Conservation (phyloP, 805 yeast species). For the Debaryomyces prosopidis region DNA sequence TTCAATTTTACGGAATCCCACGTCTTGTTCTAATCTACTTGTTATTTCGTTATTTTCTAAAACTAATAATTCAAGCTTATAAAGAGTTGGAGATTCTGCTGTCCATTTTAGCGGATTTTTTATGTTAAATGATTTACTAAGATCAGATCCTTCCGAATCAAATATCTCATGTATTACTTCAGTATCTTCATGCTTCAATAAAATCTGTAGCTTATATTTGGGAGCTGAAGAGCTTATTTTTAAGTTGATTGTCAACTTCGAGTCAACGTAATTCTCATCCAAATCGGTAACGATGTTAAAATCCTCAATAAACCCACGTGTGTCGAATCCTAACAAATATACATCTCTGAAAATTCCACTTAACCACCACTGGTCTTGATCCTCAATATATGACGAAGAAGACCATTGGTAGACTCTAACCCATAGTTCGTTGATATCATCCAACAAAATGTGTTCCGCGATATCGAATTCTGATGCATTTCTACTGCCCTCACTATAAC, state of each 20-base stretch:
- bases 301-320: conserved; percentile 27
- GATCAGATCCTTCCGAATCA: not conserved
- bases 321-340: conserved; percentile 20
- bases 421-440: conserved; percentile 11
- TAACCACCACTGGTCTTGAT: conserved; percentile 43
- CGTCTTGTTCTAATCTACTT: conserved; percentile 16
- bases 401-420: conserved; percentile 34
- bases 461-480: conserved; percentile 33
- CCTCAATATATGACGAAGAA: conserved; percentile 32
- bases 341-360: conserved; percentile 41
- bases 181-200: not conserved
- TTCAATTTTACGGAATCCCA: conserved; percentile 30
- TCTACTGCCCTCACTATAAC: conserved; percentile 32
- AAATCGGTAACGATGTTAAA: conserved; percentile 21
- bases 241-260: conserved; percentile 5
- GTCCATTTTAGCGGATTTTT: conserved; percentile 28
- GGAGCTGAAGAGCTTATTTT: not conserved
- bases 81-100: conserved; percentile 32
- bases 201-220: conserved; percentile 1
- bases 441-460: conserved; percentile 9
- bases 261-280: conserved; percentile 10
- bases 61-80: conserved; percentile 17
- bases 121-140: conserved; percentile 6
- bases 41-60: conserved; percentile 4
- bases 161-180: conserved; percentile 1